These are phyloP conservation scores for Chalciporus pseudorubinellus DNA, from an alignment of 768 basidiomycete genomes.

Conservation along the genomic window DNA sequence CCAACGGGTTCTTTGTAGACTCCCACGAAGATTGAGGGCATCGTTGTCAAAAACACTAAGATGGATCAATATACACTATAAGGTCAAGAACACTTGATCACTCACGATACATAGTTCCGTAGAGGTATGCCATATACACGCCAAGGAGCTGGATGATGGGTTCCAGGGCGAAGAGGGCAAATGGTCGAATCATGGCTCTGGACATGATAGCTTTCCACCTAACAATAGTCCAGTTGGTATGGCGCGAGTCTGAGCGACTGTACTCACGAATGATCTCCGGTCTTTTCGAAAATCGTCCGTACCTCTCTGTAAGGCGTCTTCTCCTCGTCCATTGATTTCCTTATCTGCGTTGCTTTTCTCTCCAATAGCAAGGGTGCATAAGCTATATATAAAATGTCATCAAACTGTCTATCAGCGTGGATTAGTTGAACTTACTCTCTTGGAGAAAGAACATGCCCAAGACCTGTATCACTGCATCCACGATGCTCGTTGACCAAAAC, in stretches of 20 bases:
- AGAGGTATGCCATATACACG: slow-evolving; percentile 67
- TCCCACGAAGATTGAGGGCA: slow-evolving; percentile 55
- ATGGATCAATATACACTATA: neutral
- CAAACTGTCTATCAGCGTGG: slow-evolving; percentile 7
- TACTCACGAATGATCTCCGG: slow-evolving; percentile 44
- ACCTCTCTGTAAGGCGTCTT: slow-evolving; percentile 40
- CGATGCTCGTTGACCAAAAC: slow-evolving; percentile 69
- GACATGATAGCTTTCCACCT: slow-evolving; percentile 54
- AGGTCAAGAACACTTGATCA: neutral
- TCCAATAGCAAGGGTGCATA: slow-evolving; percentile 38
- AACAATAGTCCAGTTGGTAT: neutral
- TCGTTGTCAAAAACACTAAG: slow-evolving; percentile 66
- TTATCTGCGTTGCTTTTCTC: slow-evolving; percentile 48
- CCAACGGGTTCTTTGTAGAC: slow-evolving; percentile 55
- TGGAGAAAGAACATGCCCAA: slow-evolving; percentile 54
- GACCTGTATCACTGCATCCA: slow-evolving; percentile 52
- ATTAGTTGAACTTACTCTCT: slow-evolving; percentile 50
- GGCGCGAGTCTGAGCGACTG: neutral
- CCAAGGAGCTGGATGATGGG: slow-evolving; percentile 68
- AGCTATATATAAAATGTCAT: slow-evolving; percentile 19
- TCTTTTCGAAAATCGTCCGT: slow-evolving; percentile 46
- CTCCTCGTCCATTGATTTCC: slow-evolving; percentile 46
- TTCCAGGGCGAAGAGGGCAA: slow-evolving; percentile 57
- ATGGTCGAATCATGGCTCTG: slow-evolving; percentile 63
- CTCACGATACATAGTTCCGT: slow-evolving; percentile 59